Evolutionary conservation across 1,284 basidiomycete genomes (phyloP), one percentile per base, ranked within the genome.

Genomic region (Ustilago cynodontis): DNA sequence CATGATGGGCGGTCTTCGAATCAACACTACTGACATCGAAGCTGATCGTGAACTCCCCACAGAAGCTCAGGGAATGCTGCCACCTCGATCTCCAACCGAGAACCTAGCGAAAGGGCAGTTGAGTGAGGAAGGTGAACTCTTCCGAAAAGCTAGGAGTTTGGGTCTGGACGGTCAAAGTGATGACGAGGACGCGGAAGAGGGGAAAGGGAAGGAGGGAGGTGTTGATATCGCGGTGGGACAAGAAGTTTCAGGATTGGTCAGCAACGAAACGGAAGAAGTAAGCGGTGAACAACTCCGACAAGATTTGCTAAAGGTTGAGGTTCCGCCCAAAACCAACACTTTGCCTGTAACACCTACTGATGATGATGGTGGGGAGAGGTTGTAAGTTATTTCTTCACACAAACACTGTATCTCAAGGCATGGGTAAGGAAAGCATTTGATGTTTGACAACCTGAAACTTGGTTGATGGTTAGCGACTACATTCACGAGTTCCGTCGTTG

Each of bases 81-180:
- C 56, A 9, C 63, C 63, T 0, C 39, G 70, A 0, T 71, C 71
- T 20, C 67, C 78, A 3, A 62, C 62, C 3, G 80, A 78, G 10
- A 54, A 65, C 22, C 26, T 65, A 11, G 82, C 79, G 2, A 68
- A 71, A n/a, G 80, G 74, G 1, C 80, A 81, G 60, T 47, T 83
- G 13, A 74, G 65, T 35, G 83, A 85, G 59, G 83, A 85, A 35
- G 79, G 72, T 16, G 79, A 78, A 41, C 56, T 84, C 13, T 85
- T 85, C 60, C 62, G 83, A 1, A 74, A 68, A 33, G 82, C 83
- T 5, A 59, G 67, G 26, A 74, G 75, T 45, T 33, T 81, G 13
- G 51, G 66, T 0, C 39, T 77, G 6, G 71, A 78, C 49, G 68
- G 53, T 8, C 50, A 57, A 35, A 52, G 50, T 6, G 39, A 51